Percentiles rank a stretch among this genome's conserved stretches.
These are phyloP conservation scores for Elaeagnus macrophylla DNA, from an alignment of 306 rosid genomes.

Conservation along the genomic window DNA sequence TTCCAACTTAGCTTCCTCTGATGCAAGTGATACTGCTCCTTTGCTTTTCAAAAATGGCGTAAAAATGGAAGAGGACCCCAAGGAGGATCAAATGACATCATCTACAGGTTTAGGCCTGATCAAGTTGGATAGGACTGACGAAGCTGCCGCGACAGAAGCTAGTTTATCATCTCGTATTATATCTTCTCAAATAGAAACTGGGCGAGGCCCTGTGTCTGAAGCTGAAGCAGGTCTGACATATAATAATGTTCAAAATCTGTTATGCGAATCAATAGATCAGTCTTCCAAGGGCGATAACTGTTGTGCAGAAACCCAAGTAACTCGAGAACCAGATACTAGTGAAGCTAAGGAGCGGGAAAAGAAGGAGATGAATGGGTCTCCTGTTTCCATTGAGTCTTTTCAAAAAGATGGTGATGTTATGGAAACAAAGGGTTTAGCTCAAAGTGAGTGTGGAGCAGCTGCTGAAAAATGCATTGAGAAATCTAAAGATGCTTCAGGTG, in stretches of 20 bases:
- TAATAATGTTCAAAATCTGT: conserved; percentile 21
- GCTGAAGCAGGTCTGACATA: conserved; percentile 19
- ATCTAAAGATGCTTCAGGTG: conserved; percentile 37
- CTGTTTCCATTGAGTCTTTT: conserved; percentile 25
- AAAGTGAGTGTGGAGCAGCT: conserved; percentile 22
- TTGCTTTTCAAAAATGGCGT: conserved; percentile 27
- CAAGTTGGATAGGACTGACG: conserved; percentile 33
- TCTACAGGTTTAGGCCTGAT: conserved; percentile 22
- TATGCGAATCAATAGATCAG: conserved; percentile 20
- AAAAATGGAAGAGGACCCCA: conserved; percentile 16
- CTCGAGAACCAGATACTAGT: conserved; percentile 17
- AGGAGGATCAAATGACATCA: conserved; percentile 23
- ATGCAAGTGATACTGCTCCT: conserved; percentile 16
- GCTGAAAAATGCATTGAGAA: conserved; percentile 17
- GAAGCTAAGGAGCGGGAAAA: conserved; percentile 30
- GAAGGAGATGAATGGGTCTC: conserved; percentile 25
- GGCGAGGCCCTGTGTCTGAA: conserved; percentile 25
- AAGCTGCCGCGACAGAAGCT: conserved; percentile 26
- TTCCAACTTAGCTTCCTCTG: conserved; percentile 18
- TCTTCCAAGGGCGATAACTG: conserved; percentile 22
- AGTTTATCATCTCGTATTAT: conserved; percentile 17
- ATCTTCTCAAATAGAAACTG: conserved; percentile 35
- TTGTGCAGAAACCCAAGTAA: conserved; percentile 24
- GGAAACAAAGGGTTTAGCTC: conserved; percentile 4
- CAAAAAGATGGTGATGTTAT: conserved; percentile 28